Evolutionary conservation across 148 eudicot genomes (phyloP).

Genomic region (Mesembryanthemum crystallinum): DNA sequence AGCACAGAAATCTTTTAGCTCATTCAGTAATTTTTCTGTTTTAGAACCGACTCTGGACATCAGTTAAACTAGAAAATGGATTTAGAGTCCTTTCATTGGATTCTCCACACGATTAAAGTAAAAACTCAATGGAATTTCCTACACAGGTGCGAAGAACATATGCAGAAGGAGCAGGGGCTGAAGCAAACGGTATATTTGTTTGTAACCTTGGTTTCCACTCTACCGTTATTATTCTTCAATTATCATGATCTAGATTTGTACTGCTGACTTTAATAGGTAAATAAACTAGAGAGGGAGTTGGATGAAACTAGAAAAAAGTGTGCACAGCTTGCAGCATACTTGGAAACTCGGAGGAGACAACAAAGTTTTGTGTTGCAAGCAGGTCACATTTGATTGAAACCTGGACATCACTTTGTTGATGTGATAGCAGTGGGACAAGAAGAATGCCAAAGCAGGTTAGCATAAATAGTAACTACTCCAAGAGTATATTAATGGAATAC

Average conservation of each 20-base stretch:
- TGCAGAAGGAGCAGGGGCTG: slow-evolving; percentile 56
- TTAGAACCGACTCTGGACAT: no score
- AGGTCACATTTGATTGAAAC: slow-evolving; percentile 20
- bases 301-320: slow-evolving; percentile 69
- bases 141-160: slow-evolving; percentile 73
- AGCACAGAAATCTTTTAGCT: no score
- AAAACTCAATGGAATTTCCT: background rate
- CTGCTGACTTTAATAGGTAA: slow-evolving; percentile 38
- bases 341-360: slow-evolving; percentile 57
- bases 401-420: background rate
- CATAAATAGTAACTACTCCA: slow-evolving; percentile 6
- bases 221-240: background rate
- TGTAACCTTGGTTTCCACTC: background rate
- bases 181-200: slow-evolving; percentile 48
- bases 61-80: no score
- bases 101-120: no score
- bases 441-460: background rate
- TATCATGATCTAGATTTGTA: slow-evolving; percentile 2
- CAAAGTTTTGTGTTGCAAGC: slow-evolving; percentile 25
- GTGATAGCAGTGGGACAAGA: background rate
- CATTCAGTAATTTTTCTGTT: no score
- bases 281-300: slow-evolving; percentile 63
- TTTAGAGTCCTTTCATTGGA: no score
- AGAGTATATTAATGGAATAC: slow-evolving; percentile 34
- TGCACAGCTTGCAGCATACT: slow-evolving; percentile 62